Conservation (phyloP, 2,329 filamentous ascomycete genomes). For the Proliferodiscus dingleyae region DNA sequence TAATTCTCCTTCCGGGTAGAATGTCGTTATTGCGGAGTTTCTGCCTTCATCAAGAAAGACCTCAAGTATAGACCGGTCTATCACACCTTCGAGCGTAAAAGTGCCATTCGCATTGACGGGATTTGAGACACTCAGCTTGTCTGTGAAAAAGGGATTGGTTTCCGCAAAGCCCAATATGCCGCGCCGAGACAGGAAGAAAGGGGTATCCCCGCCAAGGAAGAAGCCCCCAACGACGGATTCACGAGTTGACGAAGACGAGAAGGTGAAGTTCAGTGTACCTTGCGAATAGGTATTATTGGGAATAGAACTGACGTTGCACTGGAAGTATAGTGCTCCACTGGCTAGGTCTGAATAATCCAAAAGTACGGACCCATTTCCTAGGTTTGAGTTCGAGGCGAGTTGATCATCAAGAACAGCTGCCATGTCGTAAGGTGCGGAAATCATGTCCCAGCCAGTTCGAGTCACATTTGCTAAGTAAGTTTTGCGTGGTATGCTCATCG, state of each 20-base stretch:
- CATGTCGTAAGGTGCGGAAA: conserved; percentile 46
- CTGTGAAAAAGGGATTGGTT: conserved; percentile 50
- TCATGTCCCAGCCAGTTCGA: conserved; percentile 46
- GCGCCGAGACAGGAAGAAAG: conserved; percentile 48
- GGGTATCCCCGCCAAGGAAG: conserved; percentile 42
- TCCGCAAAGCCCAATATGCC: conserved; percentile 40
- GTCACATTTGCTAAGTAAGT: conserved; percentile 48
- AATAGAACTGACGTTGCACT: conserved; percentile 46
- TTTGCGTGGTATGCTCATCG: conserved; percentile 49
- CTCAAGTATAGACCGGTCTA: conserved; percentile 52
- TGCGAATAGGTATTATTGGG: conserved; percentile 14
- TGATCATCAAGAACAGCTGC: conserved; percentile 40
- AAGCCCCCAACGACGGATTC: conserved; percentile 48
- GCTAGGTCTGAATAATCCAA: conserved; percentile 46
- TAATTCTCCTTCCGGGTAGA: conserved; percentile 41
- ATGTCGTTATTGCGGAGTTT: conserved; percentile 44
- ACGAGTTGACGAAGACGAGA: conserved; percentile 43
- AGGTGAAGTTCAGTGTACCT: conserved; percentile 46
- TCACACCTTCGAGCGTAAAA: conserved; percentile 40
- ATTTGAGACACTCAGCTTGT: conserved; percentile 40
- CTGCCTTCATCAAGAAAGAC: conserved; percentile 49
- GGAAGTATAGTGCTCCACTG: conserved; percentile 50
- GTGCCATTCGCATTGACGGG: conserved; percentile 19
- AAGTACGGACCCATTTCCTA: conserved; percentile 44
- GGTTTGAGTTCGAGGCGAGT: conserved; percentile 38